phyloP scores from a whole-genome alignment of 73 alveolate genomes.

The Paramecium sonneborni region DNA sequence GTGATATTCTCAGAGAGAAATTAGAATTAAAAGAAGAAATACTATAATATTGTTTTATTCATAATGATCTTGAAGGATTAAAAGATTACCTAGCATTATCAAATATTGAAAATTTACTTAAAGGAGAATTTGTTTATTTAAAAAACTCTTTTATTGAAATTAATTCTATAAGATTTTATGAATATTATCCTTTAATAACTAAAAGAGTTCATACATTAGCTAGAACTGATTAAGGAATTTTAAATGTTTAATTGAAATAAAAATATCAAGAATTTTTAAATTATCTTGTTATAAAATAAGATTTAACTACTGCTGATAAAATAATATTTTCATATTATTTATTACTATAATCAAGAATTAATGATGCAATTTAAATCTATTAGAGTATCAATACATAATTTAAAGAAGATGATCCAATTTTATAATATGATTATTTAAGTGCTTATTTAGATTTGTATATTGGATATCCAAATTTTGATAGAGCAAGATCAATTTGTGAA shows the following conservation, averaged over 20 bases:
- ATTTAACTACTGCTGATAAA: constrained; percentile 7
- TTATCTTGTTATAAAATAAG: constrained; percentile 29
- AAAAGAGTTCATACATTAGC: constrained; percentile 90
- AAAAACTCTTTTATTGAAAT: constrained; percentile 77
- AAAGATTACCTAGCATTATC: constrained; percentile 71
- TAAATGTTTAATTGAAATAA: constrained; percentile 53
- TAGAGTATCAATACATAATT: constrained; percentile 13
- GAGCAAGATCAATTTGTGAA: constrained; percentile 78
- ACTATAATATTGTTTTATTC: constrained; percentile 74
- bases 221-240: background rate
- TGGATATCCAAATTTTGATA: constrained; percentile 75
- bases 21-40: constrained; percentile 72
- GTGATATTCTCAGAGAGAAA: constrained; percentile 75
- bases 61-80: constrained; percentile 75
- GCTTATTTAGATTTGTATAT: constrained; percentile 78
- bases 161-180: constrained; percentile 76
- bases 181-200: constrained; percentile 87
- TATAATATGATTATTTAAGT: constrained; percentile 78
- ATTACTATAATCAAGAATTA: constrained; percentile 59
- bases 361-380: constrained; percentile 57
- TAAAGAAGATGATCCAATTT: constrained; percentile 59
- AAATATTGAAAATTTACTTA: background rate
- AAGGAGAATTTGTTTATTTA: constrained; percentile 70
- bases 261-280: constrained; percentile 39
- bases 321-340: constrained; percentile 53